Percentiles rank a stretch among this genome's conserved stretches.
Conservation (phyloP, 2,329 filamentous ascomycete genomes). For the Nothophoma quercina region DNA sequence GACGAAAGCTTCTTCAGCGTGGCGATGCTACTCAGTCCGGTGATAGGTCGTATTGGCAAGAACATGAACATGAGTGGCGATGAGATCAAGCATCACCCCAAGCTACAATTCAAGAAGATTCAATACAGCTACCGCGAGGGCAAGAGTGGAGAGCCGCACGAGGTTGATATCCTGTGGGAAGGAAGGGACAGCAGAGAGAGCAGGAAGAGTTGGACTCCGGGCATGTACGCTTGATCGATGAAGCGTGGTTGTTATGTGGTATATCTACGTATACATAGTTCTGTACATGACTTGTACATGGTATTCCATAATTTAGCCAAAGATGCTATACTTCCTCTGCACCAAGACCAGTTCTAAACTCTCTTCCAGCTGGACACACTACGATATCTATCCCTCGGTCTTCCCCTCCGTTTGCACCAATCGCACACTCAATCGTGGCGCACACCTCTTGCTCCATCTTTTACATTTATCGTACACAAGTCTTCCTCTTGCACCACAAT, state of each 20-base stretch:
- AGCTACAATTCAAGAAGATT: slow-evolving; percentile 35
- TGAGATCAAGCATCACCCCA: slow-evolving; percentile 38
- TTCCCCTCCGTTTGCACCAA: too few relatives aligned
- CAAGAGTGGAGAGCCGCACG: slow-evolving; percentile 32
- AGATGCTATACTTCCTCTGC: too few relatives aligned
- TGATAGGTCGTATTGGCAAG: slow-evolving; percentile 31
- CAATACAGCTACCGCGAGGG: slow-evolving; percentile 39
- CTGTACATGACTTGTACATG: slow-evolving; percentile 12
- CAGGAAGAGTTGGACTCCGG: slow-evolving; percentile 34
- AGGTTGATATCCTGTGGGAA: slow-evolving; percentile 37
- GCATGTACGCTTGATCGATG: slow-evolving; percentile 28
- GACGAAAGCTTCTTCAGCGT: slow-evolving; percentile 39
- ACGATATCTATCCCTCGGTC: too few relatives aligned
- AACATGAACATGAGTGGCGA: slow-evolving; percentile 39
- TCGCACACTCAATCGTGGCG: too few relatives aligned
- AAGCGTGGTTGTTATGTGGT: slow-evolving; percentile 1
- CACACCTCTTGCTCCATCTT: too few relatives aligned
- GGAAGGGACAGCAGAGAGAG: slow-evolving; percentile 29
- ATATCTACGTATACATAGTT: slow-evolving; percentile 15
- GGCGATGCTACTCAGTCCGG: slow-evolving; percentile 38
- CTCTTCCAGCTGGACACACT: too few relatives aligned
- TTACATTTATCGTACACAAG: too few relatives aligned
- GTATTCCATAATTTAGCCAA: too few relatives aligned
- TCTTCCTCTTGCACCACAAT: too few relatives aligned
- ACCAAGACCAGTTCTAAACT: too few relatives aligned